Percentiles rank a stretch among this genome's conserved stretches.
Evolutionary conservation across 1,284 basidiomycete genomes (phyloP).

Genomic region (Leccinum griseonigrum): DNA sequence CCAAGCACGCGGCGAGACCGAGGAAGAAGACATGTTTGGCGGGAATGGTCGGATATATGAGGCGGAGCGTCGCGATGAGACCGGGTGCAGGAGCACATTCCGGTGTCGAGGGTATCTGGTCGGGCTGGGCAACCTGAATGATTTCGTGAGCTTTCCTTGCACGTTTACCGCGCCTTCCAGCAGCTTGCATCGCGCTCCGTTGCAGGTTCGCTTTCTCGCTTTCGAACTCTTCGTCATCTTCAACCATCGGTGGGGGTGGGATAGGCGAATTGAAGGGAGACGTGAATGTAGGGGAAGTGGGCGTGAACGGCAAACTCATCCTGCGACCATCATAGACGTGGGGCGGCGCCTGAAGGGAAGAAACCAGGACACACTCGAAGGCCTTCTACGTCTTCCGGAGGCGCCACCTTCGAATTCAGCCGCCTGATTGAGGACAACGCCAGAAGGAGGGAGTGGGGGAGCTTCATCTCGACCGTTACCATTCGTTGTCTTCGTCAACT

Average conservation of each 20-base stretch:
- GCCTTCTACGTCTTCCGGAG: slow-evolving; percentile 27
- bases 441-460: slow-evolving; percentile 5
- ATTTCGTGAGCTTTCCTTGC: slow-evolving; percentile 28
- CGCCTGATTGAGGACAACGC: neutral
- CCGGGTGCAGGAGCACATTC: slow-evolving; percentile 12
- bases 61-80: slow-evolving; percentile 45
- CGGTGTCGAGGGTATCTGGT: neutral
- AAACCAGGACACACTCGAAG: slow-evolving; percentile 37
- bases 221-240: slow-evolving; percentile 43
- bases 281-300: slow-evolving; percentile 47
- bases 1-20: slow-evolving; percentile 65
- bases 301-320: slow-evolving; percentile 62
- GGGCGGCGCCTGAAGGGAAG: slow-evolving; percentile 28
- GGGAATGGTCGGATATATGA: slow-evolving; percentile 74
- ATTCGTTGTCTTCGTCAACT: slow-evolving; percentile 45
- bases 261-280: slow-evolving; percentile 23
- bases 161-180: slow-evolving; percentile 26
- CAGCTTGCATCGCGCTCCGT: slow-evolving; percentile 36
- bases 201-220: slow-evolving; percentile 42
- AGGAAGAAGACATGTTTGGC: slow-evolving; percentile 67
- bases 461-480: neutral
- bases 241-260: slow-evolving; percentile 16
- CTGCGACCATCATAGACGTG: slow-evolving; percentile 36
- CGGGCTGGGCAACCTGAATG: neutral
- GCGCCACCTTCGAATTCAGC: slow-evolving; percentile 22